Base-by-base conservation (phyloP, 1,139 yeast genomes). In the Kodamaea derodonti region DNA sequence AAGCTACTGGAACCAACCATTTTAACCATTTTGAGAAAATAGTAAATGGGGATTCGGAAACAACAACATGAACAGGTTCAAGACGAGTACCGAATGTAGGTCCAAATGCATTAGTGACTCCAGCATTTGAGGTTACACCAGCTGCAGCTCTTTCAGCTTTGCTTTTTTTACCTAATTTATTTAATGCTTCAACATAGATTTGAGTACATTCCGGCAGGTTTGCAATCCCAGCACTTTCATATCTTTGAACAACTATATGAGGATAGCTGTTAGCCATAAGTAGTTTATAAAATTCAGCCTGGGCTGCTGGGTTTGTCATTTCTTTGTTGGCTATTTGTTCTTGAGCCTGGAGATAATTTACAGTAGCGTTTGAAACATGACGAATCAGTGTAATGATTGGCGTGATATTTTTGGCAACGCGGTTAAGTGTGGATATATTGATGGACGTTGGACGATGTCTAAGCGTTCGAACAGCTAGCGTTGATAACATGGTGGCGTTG, bases 191-290 rank as follows among this genome's bases (percentile, higher is more conserved):
- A 38, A 79, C 66, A 56, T 92, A 92, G 32, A 85, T 63, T 40
- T 72, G 72, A 36, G 88, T 79, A 60, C 97, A 84, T 45, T 84
- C 95, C 1, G 78, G 71, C 38, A 84, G 80, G 14, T 81, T 67
- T 9, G 95, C 94, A 35, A 92, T 86, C 7, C 95, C 95, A 0
- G 94, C 84, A 4, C 95, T 82, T 56, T 92, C 97, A 58, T 77
- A 94, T 40, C 99, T 75, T 38, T 94, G 84, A 7, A 88, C 88
- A 6, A 92, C 96, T 37, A 92, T 80, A 47, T 88, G 95, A 9
- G 98, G 97, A 54, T 88, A 90, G 60, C 84, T 84, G 33, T 90
- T 75, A 37, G 76, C 76, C 47, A 92, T 58, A 35, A 90, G 65
- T 15, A 78, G 70, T 44, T 74, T 73, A 64, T 92, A 92, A 49